Evolutionary conservation across 2,329 filamentous ascomycete species (phyloP).

Genomic region (Fusarium pseudonygamai): DNA sequence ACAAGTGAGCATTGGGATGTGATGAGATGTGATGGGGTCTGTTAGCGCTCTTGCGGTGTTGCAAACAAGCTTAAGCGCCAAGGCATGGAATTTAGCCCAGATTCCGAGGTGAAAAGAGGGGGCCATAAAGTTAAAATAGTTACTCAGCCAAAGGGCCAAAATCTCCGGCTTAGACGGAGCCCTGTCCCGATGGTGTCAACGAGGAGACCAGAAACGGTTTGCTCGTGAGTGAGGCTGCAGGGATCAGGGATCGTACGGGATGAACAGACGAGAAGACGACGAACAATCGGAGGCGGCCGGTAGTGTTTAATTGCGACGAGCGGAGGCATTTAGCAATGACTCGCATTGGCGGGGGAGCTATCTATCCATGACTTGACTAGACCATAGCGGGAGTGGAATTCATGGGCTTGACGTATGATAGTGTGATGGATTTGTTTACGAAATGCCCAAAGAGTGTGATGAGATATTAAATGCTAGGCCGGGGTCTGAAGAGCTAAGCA

Average conservation of each 20-base stretch:
- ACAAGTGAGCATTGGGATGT: constrained; percentile 21
- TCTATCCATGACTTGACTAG: constrained; percentile 29
- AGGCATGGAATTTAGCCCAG: constrained; percentile 43
- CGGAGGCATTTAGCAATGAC: constrained; percentile 36
- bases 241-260: constrained; percentile 30
- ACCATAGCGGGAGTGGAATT: constrained; percentile 13
- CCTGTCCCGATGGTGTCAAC: constrained; percentile 5
- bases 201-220: neutral
- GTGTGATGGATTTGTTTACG: neutral
- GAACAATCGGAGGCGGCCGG: constrained; percentile 32
- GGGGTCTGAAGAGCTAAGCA: neutral
- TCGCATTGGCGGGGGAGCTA: constrained; percentile 42
- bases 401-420: constrained; percentile 13
- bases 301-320: constrained; percentile 27
- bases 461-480: neutral
- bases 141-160: constrained; percentile 13
- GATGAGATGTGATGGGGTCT: constrained; percentile 35
- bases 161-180: constrained; percentile 21
- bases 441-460: neutral
- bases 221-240: constrained; percentile 3
- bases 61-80: constrained; percentile 41
- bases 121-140: constrained; percentile 20
- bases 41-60: constrained; percentile 40
- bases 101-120: constrained; percentile 24
- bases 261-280: constrained; percentile 19